Evolutionary conservation across 768 basidiomycete genomes (phyloP).

Genomic region (Flagelloscypha sp.): DNA sequence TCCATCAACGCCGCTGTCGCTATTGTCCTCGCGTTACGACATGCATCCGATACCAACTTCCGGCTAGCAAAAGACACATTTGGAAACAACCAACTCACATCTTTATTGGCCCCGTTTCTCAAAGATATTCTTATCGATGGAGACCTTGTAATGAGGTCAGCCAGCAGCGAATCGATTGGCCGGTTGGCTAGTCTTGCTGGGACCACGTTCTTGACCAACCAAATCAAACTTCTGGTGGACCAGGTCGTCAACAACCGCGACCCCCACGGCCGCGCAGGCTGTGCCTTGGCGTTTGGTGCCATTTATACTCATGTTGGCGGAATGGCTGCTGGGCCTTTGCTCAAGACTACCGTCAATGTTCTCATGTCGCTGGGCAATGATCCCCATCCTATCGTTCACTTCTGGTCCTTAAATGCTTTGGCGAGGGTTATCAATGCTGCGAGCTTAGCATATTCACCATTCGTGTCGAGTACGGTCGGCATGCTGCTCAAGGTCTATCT

Average conservation of each 20-base stretch:
- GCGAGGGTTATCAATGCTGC: slow-evolving; percentile 86
- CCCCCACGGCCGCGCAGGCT: slow-evolving; percentile 87
- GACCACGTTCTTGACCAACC: slow-evolving; percentile 73
- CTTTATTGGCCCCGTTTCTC: slow-evolving; percentile 58
- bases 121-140: slow-evolving; percentile 81
- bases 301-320: slow-evolving; percentile 91
- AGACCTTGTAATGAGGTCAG: slow-evolving; percentile 65
- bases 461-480: slow-evolving; percentile 79
- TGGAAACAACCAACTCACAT: slow-evolving; percentile 55
- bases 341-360: slow-evolving; percentile 94
- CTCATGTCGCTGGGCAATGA: slow-evolving; percentile 93
- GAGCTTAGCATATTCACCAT: slow-evolving; percentile 84
- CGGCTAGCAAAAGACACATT: slow-evolving; percentile 60
- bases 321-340: slow-evolving; percentile 85
- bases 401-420: slow-evolving; percentile 82
- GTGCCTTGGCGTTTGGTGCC: slow-evolving; percentile 84
- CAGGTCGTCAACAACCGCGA: slow-evolving; percentile 93
- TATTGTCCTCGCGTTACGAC: slow-evolving; percentile 59
- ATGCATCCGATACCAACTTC: slow-evolving; percentile 40
- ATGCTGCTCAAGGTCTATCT: slow-evolving; percentile 87
- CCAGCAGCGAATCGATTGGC: slow-evolving; percentile 84
- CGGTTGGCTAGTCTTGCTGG: slow-evolving; percentile 78
- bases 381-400: slow-evolving; percentile 94
- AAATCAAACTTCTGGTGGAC: slow-evolving; percentile 87
- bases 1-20: slow-evolving; percentile 73